These are phyloP conservation scores for Dichotomocladium elegans DNA, from an alignment of 371 early-diverging fungal genomes.

Conservation along the genomic window DNA sequence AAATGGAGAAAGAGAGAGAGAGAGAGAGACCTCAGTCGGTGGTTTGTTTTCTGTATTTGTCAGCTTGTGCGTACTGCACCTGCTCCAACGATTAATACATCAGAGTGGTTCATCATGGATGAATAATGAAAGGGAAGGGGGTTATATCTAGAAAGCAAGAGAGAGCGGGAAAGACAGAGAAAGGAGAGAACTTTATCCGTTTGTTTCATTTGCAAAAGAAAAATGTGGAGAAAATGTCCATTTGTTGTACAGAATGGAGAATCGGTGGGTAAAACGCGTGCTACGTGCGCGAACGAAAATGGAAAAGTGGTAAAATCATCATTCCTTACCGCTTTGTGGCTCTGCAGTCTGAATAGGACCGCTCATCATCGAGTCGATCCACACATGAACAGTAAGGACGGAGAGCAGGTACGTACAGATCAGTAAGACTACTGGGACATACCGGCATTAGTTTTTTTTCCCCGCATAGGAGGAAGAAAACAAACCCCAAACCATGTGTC, in stretches of 20 bases:
- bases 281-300: too few relatives aligned
- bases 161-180: not conserved
- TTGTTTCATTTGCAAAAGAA: not conserved
- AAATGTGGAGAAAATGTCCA: not conserved
- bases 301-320: too few relatives aligned
- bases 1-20: not conserved
- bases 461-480: too few relatives aligned
- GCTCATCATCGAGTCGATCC: too few relatives aligned
- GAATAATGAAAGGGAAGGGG: too few relatives aligned
- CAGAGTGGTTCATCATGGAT: constrained; percentile 21
- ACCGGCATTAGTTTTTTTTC: too few relatives aligned
- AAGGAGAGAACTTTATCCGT: not conserved
- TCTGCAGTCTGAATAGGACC: too few relatives aligned
- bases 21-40: not conserved
- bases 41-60: not conserved
- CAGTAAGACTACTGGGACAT: too few relatives aligned
- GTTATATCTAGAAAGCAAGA: not conserved
- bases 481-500: too few relatives aligned
- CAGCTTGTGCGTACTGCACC: constrained; percentile 13
- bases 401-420: too few relatives aligned
- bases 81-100: constrained; percentile 38
- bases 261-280: constrained; percentile 1
- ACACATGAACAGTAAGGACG: too few relatives aligned
- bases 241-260: not conserved
- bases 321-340: too few relatives aligned